phyloP scores from a whole-genome alignment of 495 filamentous ascomycete species.

The Astrocystis sublimbata region DNA sequence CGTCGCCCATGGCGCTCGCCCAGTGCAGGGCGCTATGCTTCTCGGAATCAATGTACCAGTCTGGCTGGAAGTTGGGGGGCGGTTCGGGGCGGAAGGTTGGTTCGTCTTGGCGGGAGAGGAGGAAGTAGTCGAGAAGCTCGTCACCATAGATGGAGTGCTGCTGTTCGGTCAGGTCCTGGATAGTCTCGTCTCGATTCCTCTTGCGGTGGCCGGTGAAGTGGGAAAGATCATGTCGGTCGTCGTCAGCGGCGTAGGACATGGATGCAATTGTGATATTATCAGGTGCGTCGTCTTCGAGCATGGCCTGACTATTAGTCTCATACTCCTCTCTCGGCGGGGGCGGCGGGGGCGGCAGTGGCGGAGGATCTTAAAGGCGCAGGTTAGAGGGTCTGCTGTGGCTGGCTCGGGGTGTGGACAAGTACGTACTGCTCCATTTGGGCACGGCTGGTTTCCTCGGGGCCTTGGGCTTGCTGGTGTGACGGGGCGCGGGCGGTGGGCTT shows the following conservation, averaged over 20 bases:
- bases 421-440: conserved; percentile 54
- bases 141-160: conserved; percentile 89
- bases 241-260: conserved; percentile 79
- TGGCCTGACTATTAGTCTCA: conserved; percentile 53
- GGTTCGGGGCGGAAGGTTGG: conserved; percentile 71
- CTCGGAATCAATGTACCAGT: conserved; percentile 86
- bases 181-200: conserved; percentile 70
- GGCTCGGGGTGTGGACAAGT: conserved; percentile 13
- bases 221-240: conserved; percentile 67
- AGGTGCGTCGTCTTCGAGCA: conserved; percentile 78
- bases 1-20: conserved; percentile 97
- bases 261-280: conserved; percentile 79
- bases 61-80: conserved; percentile 78
- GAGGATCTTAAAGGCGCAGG: conserved; percentile 32
- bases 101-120: conserved; percentile 71
- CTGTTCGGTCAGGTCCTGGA: conserved; percentile 70
- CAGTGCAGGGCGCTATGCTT: conserved; percentile 90
- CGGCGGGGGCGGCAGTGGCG: conserved; percentile 23
- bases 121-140: conserved; percentile 91
- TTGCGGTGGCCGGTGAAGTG: conserved; percentile 74
- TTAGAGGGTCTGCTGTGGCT: background rate
- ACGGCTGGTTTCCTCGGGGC: conserved; percentile 62
- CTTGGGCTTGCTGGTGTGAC: conserved; percentile 80
- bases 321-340: conserved; percentile 43
- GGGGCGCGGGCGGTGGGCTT: conserved; percentile 90